Evolutionary conservation across 257 asterid species (phyloP), one percentile per base, ranked within the genome.

Genomic region (Ilex asprella): DNA sequence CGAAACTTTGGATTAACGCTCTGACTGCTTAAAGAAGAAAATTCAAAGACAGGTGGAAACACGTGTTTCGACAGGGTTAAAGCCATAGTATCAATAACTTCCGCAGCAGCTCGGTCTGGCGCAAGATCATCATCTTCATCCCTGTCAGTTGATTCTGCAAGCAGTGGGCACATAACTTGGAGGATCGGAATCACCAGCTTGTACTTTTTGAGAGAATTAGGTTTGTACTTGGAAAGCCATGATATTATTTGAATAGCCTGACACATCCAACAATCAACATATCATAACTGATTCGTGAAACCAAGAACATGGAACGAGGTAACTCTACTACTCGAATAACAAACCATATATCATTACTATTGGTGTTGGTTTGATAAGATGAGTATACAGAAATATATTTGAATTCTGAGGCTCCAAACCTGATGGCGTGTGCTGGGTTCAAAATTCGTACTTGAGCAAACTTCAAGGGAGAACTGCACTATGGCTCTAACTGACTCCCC

Each of bases 181-280:
- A 93, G 81, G 78, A 93, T 85, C 56, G 95, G 96, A 58, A 84
- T 87, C 56, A 85, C 99, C 70, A 89, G 86, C 89, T 87, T 93
- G 87, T 93, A 88, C 86, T 87, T 93, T 72, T 89, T 93, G 63
- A 93, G 88, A 66, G 99, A 93, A 76, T 70, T 87, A 21, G 94
- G 74, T 75, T 93, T 93, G 62, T 78, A 93, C 70, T 81, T 84
- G 55, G 94, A 95, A 72, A 93, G 99, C 99, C 99, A 89, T 65
- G 99, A 93, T 73, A 93, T 84, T 59, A 93, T 93, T 84, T 93
- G 99, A 76, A 93, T 85, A 68, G 97, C 96, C 99, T 93, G 84
- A 65, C 66, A 81, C 61, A 65, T 44, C 41, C 56, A 31, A 46
- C 59, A 64, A 55, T 12, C 44, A 35, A 8, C 41, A 35, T 8